phyloP scores from a whole-genome alignment of 2,329 filamentous ascomycete genomes.

The Tolypocladium pustulatum region DNA sequence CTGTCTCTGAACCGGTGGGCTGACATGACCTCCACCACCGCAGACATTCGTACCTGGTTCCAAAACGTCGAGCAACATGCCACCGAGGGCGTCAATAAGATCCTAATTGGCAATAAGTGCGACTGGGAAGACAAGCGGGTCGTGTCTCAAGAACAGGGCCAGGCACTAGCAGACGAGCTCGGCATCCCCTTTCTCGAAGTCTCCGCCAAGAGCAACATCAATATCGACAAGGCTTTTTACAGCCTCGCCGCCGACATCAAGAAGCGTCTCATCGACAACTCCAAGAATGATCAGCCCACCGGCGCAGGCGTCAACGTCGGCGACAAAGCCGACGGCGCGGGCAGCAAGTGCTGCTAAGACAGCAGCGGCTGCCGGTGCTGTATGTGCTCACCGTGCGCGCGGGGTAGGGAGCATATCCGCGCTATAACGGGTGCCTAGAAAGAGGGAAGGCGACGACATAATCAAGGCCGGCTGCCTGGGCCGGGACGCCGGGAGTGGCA shows the following conservation, averaged over 20 bases:
- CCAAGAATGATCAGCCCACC: slow-evolving; percentile 59
- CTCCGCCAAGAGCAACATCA: slow-evolving; percentile 98
- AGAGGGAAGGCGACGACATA: background rate
- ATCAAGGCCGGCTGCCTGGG: slow-evolving; percentile 4
- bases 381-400: background rate
- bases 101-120: slow-evolving; percentile 98
- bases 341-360: slow-evolving; percentile 70
- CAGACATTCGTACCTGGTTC: slow-evolving; percentile 99
- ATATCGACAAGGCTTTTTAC: slow-evolving; percentile 98
- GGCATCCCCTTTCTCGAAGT: slow-evolving; percentile 98
- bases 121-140: slow-evolving; percentile 99
- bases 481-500: background rate
- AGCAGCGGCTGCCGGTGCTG: slow-evolving; percentile 4
- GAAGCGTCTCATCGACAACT: slow-evolving; percentile 90
- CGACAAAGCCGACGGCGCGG: slow-evolving; percentile 43
- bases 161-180: slow-evolving; percentile 87
- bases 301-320: slow-evolving; percentile 58
- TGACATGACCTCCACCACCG: background rate
- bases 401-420: background rate
- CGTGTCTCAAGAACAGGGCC: slow-evolving; percentile 84
- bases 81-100: slow-evolving; percentile 98
- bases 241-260: slow-evolving; percentile 93
- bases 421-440: background rate
- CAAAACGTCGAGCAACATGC: slow-evolving; percentile 98
- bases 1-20: background rate